Evolutionary conservation across 306 rosid genomes (phyloP).

Genomic region (Cyamopsis tetragonoloba): DNA sequence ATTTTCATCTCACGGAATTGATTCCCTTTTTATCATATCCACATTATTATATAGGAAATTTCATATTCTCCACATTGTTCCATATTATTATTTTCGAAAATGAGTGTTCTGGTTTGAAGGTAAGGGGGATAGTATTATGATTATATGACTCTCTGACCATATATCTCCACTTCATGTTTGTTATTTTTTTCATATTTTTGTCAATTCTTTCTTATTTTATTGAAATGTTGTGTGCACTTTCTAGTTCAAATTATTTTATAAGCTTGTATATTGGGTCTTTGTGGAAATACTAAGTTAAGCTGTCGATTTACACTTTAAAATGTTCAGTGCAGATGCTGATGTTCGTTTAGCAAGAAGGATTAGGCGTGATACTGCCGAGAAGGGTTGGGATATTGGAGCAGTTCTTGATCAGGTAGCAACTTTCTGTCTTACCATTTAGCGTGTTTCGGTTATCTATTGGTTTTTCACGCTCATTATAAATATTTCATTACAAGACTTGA

Average conservation of each 20-base stretch:
- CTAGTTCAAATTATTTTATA: conserved; percentile 10
- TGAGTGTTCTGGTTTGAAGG: not conserved
- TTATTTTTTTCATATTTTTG: not conserved
- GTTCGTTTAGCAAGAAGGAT: conserved; percentile 98
- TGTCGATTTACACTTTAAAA: conserved; percentile 57
- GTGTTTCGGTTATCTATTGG: not conserved
- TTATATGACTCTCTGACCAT: not conserved
- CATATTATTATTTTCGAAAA: not conserved
- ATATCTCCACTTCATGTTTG: not conserved
- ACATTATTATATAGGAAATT: not conserved
- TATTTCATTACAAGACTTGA: conserved; percentile 13
- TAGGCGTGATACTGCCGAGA: conserved; percentile 89
- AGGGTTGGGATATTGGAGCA: conserved; percentile 77
- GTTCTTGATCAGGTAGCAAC: conserved; percentile 91
- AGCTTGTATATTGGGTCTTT: not conserved
- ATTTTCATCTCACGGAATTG: not conserved
- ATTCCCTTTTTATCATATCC: not conserved
- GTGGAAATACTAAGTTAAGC: conserved; percentile 44
- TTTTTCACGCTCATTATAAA: not conserved
- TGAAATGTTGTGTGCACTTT: not conserved
- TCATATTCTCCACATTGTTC: not conserved
- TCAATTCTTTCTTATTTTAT: not conserved
- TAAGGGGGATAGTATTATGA: not conserved
- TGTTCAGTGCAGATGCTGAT: conserved; percentile 99
- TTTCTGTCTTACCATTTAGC: conserved; percentile 9